Conservation (phyloP, 768 basidiomycete genomes). For the Lentinula raphanica region DNA sequence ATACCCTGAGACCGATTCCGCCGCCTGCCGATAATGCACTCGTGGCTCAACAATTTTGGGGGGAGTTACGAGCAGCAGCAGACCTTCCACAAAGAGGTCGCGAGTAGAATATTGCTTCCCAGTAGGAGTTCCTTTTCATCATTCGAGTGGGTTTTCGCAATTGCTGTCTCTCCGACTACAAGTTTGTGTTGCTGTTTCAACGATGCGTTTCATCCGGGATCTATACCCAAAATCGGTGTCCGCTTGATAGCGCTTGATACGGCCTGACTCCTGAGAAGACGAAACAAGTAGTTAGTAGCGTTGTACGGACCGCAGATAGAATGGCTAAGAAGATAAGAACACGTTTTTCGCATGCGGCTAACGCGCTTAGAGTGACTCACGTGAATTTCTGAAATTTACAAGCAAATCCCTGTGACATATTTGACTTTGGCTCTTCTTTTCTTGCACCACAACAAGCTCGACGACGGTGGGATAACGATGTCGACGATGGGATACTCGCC, state of each 20-base stretch:
- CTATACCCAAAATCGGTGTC: no score
- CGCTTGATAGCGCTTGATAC: no score
- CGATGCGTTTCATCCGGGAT: no score
- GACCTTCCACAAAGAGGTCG: not conserved
- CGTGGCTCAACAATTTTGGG: not conserved
- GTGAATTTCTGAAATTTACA: not conserved
- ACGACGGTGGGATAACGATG: conserved; percentile 22
- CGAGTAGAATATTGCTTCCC: not conserved
- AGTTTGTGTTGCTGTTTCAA: no score
- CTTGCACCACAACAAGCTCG: conserved; percentile 15
- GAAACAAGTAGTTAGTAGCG: no score
- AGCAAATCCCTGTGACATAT: not conserved
- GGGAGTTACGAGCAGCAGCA: not conserved
- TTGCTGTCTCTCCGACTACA: no score
- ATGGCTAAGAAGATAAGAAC: not conserved
- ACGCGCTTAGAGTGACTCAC: not conserved
- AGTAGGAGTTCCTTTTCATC: not conserved
- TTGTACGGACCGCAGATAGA: not conserved
- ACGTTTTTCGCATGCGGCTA: not conserved
- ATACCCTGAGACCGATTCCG: conserved; percentile 1
- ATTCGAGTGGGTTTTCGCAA: no score
- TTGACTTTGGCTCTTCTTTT: conserved; percentile 5
- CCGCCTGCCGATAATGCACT: not conserved
- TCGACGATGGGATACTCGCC: conserved; percentile 20
- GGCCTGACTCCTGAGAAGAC: no score